Evolutionary conservation across 2,329 filamentous ascomycete species (phyloP).

Genomic region (Pestalotiopsis sp.): DNA sequence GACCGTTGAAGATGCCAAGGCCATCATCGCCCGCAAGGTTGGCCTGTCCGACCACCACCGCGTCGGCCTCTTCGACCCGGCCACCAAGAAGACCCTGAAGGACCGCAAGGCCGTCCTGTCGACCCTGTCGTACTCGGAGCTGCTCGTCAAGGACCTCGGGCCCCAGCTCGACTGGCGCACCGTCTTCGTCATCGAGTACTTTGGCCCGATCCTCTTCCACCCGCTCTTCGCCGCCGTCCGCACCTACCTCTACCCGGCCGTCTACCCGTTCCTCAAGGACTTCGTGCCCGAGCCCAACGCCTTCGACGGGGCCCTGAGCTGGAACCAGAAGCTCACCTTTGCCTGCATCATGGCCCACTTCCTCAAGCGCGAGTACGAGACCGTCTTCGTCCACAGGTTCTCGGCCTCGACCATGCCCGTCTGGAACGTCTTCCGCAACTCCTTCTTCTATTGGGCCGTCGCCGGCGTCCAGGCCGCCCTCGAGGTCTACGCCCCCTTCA

Average conservation of each 20-base stretch:
- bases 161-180: conserved; percentile 90
- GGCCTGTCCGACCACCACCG: conserved; percentile 61
- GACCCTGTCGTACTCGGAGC: conserved; percentile 51
- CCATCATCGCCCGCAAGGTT: conserved; percentile 51
- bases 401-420: conserved; percentile 92
- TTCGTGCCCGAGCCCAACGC: conserved; percentile 41
- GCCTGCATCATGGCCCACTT: conserved; percentile 81
- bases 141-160: conserved; percentile 93
- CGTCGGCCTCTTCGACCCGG: conserved; percentile 63
- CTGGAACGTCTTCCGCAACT: conserved; percentile 92
- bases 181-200: conserved; percentile 94
- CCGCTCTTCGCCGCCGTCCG: conserved; percentile 72
- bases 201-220: conserved; percentile 90
- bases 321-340: conserved; percentile 74
- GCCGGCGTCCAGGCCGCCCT: conserved; percentile 81
- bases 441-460: conserved; percentile 88
- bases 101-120: conserved; percentile 58
- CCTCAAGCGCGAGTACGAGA: conserved; percentile 93
- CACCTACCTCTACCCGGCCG: conserved; percentile 67
- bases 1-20: conserved; percentile 65
- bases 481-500: conserved; percentile 80
- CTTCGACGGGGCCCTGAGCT: conserved; percentile 53
- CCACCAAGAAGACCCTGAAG: conserved; percentile 65
- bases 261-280: conserved; percentile 45
- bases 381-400: conserved; percentile 93